These are phyloP conservation scores for Helichrysum umbraculigerum DNA, from an alignment of 129 eudicot genomes.

Conservation along the genomic window DNA sequence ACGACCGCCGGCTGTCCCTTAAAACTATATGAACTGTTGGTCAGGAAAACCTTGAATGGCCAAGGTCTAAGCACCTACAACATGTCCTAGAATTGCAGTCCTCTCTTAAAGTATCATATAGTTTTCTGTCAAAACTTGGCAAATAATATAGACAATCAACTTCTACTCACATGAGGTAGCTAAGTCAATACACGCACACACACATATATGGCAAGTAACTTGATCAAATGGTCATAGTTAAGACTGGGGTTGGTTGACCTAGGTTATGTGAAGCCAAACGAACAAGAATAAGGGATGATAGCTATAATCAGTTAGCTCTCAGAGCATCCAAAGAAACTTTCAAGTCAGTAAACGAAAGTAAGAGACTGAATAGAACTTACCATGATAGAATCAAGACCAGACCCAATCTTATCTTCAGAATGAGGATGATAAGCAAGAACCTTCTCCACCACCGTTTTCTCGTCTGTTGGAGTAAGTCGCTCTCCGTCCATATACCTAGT, in stretches of 20 bases:
- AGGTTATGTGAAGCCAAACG: background rate
- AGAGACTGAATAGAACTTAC: conserved; percentile 38
- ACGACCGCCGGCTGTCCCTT: background rate
- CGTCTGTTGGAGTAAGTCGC: conserved; percentile 63
- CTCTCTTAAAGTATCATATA: background rate
- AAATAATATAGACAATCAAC: background rate
- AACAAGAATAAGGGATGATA: background rate
- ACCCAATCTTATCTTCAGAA: conserved; percentile 79
- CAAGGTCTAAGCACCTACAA: background rate
- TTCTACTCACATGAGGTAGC: conserved; percentile 4
- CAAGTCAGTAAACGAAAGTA: background rate
- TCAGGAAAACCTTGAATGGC: background rate
- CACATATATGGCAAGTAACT: background rate
- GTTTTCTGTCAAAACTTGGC: background rate
- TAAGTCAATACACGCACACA: background rate
- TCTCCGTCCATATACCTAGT: conserved; percentile 87
- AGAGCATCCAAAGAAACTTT: background rate
- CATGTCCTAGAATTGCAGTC: background rate
- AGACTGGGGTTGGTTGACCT: no score
- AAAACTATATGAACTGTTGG: background rate
- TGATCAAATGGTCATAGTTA: no score
- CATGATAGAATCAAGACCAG: conserved; percentile 84
- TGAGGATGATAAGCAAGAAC: conserved; percentile 93
- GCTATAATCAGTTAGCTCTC: background rate
- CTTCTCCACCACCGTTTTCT: conserved; percentile 66